Percentiles rank a stretch among this genome's conserved stretches.
Evolutionary conservation across 2,329 filamentous ascomycete genomes (phyloP).

Genomic region (Drechslerella stenobrocha): DNA sequence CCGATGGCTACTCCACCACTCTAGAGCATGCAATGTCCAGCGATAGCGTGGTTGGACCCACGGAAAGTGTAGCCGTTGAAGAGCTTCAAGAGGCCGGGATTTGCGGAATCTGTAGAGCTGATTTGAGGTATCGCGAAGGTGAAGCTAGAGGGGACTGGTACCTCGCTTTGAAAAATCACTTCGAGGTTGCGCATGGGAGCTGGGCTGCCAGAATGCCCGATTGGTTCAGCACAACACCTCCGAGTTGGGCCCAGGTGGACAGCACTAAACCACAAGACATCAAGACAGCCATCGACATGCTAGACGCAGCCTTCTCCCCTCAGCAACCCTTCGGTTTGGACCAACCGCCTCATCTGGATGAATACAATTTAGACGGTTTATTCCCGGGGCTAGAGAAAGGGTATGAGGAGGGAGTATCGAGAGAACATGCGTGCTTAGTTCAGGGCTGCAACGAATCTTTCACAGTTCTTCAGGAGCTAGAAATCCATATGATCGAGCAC

Average conservation of each 20-base stretch:
- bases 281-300: conserved; percentile 23
- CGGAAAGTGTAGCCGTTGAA: background rate
- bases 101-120: conserved; percentile 20
- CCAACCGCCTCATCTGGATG: background rate
- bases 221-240: conserved; percentile 14
- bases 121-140: conserved; percentile 23
- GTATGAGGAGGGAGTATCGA: background rate
- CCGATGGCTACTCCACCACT: background rate
- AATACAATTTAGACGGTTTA: background rate
- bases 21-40: too few relatives aligned
- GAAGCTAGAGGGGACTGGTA: conserved; percentile 31
- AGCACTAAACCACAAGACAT: background rate
- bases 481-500: conserved; percentile 32
- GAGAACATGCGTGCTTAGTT: conserved; percentile 26
- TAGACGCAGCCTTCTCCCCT: background rate
- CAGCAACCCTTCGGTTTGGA: background rate
- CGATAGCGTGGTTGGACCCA: too few relatives aligned
- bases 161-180: conserved; percentile 36
- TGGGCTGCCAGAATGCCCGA: conserved; percentile 41
- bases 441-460: conserved; percentile 29
- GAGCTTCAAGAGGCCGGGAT: conserved; percentile 11
- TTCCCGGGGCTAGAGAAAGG: background rate
- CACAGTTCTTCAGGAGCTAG: conserved; percentile 24
- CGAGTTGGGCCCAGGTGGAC: background rate
- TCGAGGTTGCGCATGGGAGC: conserved; percentile 33